Percentiles rank a stretch among this genome's conserved stretches.
Evolutionary conservation across 495 filamentous ascomycete genomes (phyloP).

Genomic region (Podospora sp.): DNA sequence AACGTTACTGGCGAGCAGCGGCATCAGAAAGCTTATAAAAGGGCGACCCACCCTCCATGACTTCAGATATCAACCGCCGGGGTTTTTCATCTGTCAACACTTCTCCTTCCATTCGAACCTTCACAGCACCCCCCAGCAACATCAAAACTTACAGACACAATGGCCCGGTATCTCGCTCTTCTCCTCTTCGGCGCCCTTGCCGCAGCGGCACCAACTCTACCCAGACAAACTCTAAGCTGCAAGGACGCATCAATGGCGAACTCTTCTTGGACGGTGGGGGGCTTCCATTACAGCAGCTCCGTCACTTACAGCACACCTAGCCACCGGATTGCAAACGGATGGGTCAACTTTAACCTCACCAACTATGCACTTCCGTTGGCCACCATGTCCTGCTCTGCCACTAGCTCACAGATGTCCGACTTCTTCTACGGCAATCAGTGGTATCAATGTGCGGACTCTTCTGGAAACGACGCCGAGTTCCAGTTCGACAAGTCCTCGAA

Average conservation of each 20-base stretch:
- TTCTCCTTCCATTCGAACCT: neutral
- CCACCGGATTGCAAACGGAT: slow-evolving; percentile 18
- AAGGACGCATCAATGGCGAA: slow-evolving; percentile 5
- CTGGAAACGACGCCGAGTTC: slow-evolving; percentile 30
- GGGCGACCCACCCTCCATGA: neutral
- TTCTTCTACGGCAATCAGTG: slow-evolving; percentile 46
- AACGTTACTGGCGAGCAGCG: neutral
- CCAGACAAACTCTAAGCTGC: slow-evolving; percentile 1
- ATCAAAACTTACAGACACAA: neutral
- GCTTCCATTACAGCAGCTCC: slow-evolving; percentile 23
- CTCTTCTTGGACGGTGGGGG: slow-evolving; percentile 15
- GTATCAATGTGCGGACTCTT: slow-evolving; percentile 33
- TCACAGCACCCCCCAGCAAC: neutral
- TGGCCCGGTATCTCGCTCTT: slow-evolving; percentile 1
- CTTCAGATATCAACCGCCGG: neutral
- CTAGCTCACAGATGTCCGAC: slow-evolving; percentile 37
- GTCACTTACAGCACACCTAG: slow-evolving; percentile 18
- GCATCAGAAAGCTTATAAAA: neutral
- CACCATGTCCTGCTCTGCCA: slow-evolving; percentile 35
- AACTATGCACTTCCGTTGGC: slow-evolving; percentile 24
- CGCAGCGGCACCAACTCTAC: slow-evolving; percentile 1
- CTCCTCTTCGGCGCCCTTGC: slow-evolving; percentile 11
- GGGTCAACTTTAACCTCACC: slow-evolving; percentile 23
- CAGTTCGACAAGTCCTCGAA: slow-evolving; percentile 37
- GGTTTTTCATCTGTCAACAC: neutral